Conservation (phyloP, 2,329 filamentous ascomycete genomes). For the Ophiostoma tasmaniense region DNA sequence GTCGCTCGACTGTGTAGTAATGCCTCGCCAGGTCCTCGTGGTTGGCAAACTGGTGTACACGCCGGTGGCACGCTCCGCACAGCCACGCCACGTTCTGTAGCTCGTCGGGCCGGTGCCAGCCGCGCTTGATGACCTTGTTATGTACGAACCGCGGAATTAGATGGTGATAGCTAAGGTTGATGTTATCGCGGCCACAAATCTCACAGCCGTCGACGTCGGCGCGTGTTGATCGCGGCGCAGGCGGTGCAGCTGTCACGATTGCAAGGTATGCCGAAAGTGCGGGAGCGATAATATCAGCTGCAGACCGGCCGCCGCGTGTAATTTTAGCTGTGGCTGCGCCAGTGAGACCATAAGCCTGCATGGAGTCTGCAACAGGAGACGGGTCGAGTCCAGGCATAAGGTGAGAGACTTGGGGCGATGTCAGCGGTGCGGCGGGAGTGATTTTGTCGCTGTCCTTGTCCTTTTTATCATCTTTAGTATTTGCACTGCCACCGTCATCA, state of each 20-base stretch:
- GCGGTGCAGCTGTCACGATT: slow-evolving; percentile 51
- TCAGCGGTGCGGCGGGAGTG: slow-evolving; percentile 36
- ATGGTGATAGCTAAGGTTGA: slow-evolving; percentile 75
- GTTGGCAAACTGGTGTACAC: slow-evolving; percentile 65
- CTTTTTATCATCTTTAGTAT: background rate
- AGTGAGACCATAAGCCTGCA: slow-evolving; percentile 49
- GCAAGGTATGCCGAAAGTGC: slow-evolving; percentile 56
- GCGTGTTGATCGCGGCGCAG: slow-evolving; percentile 51
- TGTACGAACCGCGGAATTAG: slow-evolving; percentile 74
- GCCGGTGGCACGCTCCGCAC: slow-evolving; percentile 74
- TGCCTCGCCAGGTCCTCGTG: slow-evolving; percentile 71
- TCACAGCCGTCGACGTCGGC: slow-evolving; percentile 53
- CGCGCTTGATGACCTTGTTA: slow-evolving; percentile 64
- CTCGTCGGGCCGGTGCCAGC: slow-evolving; percentile 69
- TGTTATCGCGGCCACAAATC: slow-evolving; percentile 65
- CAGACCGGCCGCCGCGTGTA: slow-evolving; percentile 26
- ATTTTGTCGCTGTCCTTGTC: background rate
- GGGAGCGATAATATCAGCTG: slow-evolving; percentile 52
- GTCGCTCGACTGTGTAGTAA: slow-evolving; percentile 63
- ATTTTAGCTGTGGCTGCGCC: slow-evolving; percentile 38
- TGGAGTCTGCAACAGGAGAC: slow-evolving; percentile 54
- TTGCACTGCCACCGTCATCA: background rate
- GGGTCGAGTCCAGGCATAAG: slow-evolving; percentile 46
- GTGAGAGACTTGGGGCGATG: slow-evolving; percentile 38
- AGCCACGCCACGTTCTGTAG: slow-evolving; percentile 79